Evolutionary conservation across 148 eudicot genomes (phyloP).

Genomic region (Salicornia ramosissima): DNA sequence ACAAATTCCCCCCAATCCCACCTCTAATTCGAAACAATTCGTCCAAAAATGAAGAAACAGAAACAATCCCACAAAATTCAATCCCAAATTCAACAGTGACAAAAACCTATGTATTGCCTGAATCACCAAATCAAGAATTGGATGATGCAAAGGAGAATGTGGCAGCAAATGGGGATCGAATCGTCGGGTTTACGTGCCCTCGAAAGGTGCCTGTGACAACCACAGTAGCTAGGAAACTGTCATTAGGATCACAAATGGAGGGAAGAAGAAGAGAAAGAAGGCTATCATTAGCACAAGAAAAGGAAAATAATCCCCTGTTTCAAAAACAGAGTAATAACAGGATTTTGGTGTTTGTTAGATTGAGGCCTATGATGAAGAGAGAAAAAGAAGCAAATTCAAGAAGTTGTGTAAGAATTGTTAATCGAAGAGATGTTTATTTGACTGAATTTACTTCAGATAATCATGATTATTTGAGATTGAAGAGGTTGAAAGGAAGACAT

Average conservation of each 20-base stretch:
- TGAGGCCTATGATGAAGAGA: conserved; percentile 75
- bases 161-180: conserved; percentile 32
- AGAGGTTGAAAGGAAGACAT: conserved; percentile 83
- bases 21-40: conserved; percentile 15
- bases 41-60: conserved; percentile 6
- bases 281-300: conserved; percentile 33
- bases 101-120: conserved; percentile 45
- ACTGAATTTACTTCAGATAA: conserved; percentile 64
- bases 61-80: conserved; percentile 42
- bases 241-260: conserved; percentile 49
- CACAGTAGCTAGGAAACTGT: conserved; percentile 57
- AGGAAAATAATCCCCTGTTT: conserved; percentile 24
- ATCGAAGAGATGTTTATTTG: conserved; percentile 67
- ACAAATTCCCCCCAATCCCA: conserved; percentile 12
- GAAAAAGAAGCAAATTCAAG: conserved; percentile 66
- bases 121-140: conserved; percentile 23
- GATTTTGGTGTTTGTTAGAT: conserved; percentile 81
- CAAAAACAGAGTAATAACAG: conserved; percentile 31
- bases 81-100: conserved; percentile 37
- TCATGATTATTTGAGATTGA: conserved; percentile 73
- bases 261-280: conserved; percentile 26
- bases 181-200: conserved; percentile 53
- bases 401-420: conserved; percentile 60
- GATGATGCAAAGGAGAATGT: conserved; percentile 53
- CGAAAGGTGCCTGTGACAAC: conserved; percentile 35